These are phyloP conservation scores for Naganishia liquefaciens DNA, from an alignment of 1,284 basidiomycete genomes.

Conservation along the genomic window DNA sequence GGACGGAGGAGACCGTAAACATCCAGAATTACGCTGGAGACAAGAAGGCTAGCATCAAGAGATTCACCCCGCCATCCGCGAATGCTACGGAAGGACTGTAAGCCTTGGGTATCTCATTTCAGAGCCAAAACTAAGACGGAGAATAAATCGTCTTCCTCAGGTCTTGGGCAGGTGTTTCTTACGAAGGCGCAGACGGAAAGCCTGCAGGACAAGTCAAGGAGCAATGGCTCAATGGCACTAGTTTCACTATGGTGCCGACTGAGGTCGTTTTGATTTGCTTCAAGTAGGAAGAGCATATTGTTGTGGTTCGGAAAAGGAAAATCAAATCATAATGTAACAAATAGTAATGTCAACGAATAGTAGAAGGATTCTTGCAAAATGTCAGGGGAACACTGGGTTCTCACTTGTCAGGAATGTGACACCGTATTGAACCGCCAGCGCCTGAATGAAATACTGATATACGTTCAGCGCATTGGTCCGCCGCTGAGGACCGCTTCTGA, in stretches of 20 bases:
- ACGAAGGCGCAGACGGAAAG: conserved; percentile 32
- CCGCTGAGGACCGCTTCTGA: too few relatives aligned
- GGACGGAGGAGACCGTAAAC: conserved; percentile 30
- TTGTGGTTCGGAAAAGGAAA: too few relatives aligned
- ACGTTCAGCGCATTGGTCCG: too few relatives aligned
- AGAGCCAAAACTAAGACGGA: not conserved
- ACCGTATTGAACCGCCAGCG: too few relatives aligned
- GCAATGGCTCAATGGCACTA: conserved; percentile 20
- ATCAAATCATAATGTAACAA: not conserved
- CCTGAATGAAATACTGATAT: too few relatives aligned
- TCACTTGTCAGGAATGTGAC: too few relatives aligned
- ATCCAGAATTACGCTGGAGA: conserved; percentile 35
- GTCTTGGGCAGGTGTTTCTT: conserved; percentile 36
- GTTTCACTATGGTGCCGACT: conserved; percentile 23
- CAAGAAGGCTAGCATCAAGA: conserved; percentile 31
- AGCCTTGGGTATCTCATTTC: not conserved
- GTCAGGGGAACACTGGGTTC: too few relatives aligned
- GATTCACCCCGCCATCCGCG: conserved; percentile 30
- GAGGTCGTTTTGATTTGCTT: conserved; percentile 33
- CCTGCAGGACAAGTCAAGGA: conserved; percentile 31
- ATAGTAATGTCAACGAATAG: too few relatives aligned
- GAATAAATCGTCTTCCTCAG: conserved; percentile 18
- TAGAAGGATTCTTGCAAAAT: too few relatives aligned
- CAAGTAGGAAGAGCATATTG: conserved; percentile 1
- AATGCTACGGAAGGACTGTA: conserved; percentile 34